Evolutionary conservation across 1,284 basidiomycete species (phyloP).

Genomic region (Leccinum pallidistipes): DNA sequence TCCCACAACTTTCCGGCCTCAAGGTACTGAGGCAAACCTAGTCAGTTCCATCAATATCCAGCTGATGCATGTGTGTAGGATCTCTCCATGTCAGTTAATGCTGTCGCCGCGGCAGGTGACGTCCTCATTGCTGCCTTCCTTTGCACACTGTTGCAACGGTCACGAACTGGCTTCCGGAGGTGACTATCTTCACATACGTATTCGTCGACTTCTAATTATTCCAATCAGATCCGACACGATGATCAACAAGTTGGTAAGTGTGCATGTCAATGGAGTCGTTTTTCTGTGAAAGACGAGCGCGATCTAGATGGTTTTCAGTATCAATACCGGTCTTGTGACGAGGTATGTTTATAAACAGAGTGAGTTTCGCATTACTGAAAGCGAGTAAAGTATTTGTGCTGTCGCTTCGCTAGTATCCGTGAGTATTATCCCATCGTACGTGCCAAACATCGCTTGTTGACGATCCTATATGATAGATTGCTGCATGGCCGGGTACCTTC

Average conservation of each 20-base stretch:
- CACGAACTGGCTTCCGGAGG: conserved; percentile 59
- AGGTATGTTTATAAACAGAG: conserved; percentile 15
- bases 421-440: conserved; percentile 5
- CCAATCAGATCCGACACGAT: conserved; percentile 45
- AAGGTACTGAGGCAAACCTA: conserved; percentile 25
- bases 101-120: conserved; percentile 58
- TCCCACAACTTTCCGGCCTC: conserved; percentile 36
- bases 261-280: not conserved
- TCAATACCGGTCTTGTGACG: conserved; percentile 50
- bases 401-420: conserved; percentile 48
- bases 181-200: conserved; percentile 14
- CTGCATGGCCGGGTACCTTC: conserved; percentile 43
- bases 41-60: too few relatives aligned
- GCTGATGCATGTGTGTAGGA: conserved; percentile 18
- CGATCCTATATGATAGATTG: conserved; percentile 30
- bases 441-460: conserved; percentile 3
- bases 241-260: conserved; percentile 45
- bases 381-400: conserved; percentile 36
- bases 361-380: not conserved
- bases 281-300: not conserved
- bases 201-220: not conserved
- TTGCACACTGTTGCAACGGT: conserved; percentile 52
- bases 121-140: conserved; percentile 55
- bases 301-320: conserved; percentile 45
- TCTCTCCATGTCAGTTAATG: conserved; percentile 58